These are phyloP conservation scores for Puccinia triticina DNA, from an alignment of 1,284 basidiomycete genomes.

Conservation along the genomic window DNA sequence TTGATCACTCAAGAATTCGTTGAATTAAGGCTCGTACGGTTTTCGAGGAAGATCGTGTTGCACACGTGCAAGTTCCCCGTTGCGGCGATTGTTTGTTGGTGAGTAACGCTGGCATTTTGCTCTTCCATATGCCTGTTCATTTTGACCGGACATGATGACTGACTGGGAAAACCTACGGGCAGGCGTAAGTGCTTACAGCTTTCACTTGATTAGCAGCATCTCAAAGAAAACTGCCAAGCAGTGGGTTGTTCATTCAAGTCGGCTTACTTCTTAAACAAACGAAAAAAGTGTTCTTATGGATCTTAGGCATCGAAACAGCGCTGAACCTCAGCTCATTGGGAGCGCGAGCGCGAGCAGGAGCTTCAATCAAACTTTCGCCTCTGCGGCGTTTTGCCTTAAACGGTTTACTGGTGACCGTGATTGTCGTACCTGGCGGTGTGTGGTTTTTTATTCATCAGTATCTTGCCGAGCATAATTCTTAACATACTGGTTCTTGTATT, in stretches of 20 bases:
- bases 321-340: neutral
- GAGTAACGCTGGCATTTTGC: neutral
- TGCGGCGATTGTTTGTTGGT: slow-evolving; percentile 4
- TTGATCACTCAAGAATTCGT: neutral
- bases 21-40: neutral
- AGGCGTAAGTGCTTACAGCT: neutral
- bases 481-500: neutral
- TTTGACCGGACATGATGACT: neutral
- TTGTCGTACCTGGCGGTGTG: neutral
- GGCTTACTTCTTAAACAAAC: neutral
- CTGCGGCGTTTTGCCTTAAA: neutral
- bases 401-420: neutral
- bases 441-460: neutral
- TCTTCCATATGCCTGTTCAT: too few species aligned
- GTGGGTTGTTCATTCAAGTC: neutral
- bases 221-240: neutral
- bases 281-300: neutral
- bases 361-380: neutral
- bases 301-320: neutral
- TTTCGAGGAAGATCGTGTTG: neutral
- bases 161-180: neutral
- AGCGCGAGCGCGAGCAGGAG: neutral
- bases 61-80: neutral
- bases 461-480: neutral
- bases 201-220: neutral